A percentile compares a stretch with the other conserved stretches of the same genome.
phyloP scores from a whole-genome alignment of 345 rosid species.

The Crucihimalaya himalaica region DNA sequence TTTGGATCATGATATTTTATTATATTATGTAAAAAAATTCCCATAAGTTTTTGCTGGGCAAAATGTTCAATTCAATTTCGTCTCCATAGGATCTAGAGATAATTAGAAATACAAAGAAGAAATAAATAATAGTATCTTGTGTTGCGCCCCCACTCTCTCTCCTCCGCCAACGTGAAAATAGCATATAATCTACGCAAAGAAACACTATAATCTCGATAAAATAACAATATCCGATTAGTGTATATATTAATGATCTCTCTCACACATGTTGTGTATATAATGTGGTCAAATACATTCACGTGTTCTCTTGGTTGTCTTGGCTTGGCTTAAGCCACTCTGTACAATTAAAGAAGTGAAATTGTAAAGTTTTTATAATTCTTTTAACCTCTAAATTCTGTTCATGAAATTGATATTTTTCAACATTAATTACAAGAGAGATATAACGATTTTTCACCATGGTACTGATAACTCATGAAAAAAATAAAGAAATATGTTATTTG shows the following conservation, averaged over 20 bases:
- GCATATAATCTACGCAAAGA: conserved; percentile 1
- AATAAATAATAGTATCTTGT: neutral
- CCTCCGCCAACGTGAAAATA: conserved; percentile 13
- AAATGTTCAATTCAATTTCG: neutral
- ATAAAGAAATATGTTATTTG: neutral
- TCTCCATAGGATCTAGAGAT: neutral
- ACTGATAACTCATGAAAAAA: neutral
- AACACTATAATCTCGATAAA: neutral
- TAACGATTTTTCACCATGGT: neutral
- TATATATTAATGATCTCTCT: neutral
- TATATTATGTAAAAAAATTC: neutral
- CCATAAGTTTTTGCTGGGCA: neutral
- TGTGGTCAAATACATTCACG: conserved; percentile 30
- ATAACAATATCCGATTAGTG: neutral
- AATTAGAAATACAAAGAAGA: neutral
- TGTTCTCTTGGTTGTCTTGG: conserved; percentile 21
- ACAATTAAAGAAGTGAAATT: neutral
- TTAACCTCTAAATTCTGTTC: neutral
- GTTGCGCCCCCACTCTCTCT: conserved; percentile 19
- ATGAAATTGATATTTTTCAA: neutral
- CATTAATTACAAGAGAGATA: neutral
- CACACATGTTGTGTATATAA: neutral
- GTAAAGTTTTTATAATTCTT: neutral
- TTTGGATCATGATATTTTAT: neutral
- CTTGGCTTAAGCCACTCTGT: conserved; percentile 26